Base-by-base conservation (phyloP, 2,329 filamentous ascomycete species). In the Cladophialophora exuberans region DNA sequence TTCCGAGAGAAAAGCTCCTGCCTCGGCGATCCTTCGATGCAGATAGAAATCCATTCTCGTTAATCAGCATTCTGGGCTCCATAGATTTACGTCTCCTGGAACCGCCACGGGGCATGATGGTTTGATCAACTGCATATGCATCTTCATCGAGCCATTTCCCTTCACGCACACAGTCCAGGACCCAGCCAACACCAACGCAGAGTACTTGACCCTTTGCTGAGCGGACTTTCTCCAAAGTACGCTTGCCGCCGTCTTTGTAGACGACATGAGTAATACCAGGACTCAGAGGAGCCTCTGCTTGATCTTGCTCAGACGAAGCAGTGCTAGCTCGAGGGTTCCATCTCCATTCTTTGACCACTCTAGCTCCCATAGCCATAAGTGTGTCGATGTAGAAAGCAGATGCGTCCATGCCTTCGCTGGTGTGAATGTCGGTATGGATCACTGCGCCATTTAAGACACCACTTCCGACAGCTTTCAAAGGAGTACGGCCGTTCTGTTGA, bases 161-260 rank as follows among this genome's bases (percentile, higher is more conserved):
- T 66, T 89, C 83, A 11, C 86, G 79, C 69, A 93, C 88, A 64
- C 89, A 93, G 64, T 96, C 90, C 60, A 96, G 80, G 51, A 94
- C 88, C 90, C 90, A 96, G 62, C 85, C 86, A 42, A 95, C 88
- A 45, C 90, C 90, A 52, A 96, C 90, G 72, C 90, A 95, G 64
- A 89, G 85, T 31, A 96, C 88, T 25, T 89, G 78, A 4, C 89
- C 89, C 11, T 82, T 80, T 33, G 83, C 85, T 64, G 87, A 82
- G 54, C 84, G 80, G 5, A 93, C 87, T 72, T 91, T 95, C 67
- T 95, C 87, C 62, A 96, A 73, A 0, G 90, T 96, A 22, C 86
- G 80, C 66, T 87, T 86, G 36, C 85, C 85, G 41, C 91, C 91
- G 66, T 96, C 91, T 70, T 96, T 96, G 77, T 86, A 96, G 5